These are phyloP conservation scores for Melocanna baccifera DNA, from an alignment of 176 grass and related monocot species.

Conservation along the genomic window DNA sequence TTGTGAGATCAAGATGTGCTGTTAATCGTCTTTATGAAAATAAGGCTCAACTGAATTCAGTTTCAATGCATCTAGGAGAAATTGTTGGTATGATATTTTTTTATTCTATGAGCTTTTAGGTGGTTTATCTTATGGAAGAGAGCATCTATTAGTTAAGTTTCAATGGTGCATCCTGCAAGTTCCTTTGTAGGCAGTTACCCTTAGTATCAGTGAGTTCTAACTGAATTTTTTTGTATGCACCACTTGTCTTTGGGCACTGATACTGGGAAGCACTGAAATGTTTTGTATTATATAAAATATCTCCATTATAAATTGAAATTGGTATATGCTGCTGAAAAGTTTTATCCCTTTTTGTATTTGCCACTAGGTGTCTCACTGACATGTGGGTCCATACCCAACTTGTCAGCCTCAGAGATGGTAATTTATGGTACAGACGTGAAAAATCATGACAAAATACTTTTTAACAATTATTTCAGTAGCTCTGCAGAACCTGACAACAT, in stretches of 20 bases:
- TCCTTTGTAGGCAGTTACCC: not conserved
- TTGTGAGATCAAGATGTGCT: conserved; percentile 76
- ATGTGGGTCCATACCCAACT: not conserved
- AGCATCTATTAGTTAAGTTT: conserved; percentile 1
- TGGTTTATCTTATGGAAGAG: conserved; percentile 2
- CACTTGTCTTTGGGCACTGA: not conserved
- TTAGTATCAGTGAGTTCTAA: not conserved
- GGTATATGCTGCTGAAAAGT: not conserved
- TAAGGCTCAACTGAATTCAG: conserved; percentile 92
- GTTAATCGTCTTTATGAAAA: conserved; percentile 96
- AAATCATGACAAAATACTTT: not conserved
- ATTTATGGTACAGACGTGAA: not conserved
- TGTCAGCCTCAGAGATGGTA: not conserved
- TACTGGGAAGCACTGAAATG: not conserved
- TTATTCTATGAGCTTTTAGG: not conserved
- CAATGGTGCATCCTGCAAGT: not conserved
- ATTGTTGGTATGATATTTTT: conserved; percentile 56
- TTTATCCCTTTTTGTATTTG: not conserved
- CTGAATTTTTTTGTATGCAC: not conserved
- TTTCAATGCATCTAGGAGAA: conserved; percentile 97
- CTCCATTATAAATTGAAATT: not conserved
- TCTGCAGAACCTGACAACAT: not conserved
- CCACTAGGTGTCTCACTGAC: not conserved
- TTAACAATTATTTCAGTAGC: not conserved
- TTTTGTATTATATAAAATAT: not conserved